phyloP scores from a whole-genome alignment of 2,329 filamentous ascomycete genomes.

The Beauveria sp. region DNA sequence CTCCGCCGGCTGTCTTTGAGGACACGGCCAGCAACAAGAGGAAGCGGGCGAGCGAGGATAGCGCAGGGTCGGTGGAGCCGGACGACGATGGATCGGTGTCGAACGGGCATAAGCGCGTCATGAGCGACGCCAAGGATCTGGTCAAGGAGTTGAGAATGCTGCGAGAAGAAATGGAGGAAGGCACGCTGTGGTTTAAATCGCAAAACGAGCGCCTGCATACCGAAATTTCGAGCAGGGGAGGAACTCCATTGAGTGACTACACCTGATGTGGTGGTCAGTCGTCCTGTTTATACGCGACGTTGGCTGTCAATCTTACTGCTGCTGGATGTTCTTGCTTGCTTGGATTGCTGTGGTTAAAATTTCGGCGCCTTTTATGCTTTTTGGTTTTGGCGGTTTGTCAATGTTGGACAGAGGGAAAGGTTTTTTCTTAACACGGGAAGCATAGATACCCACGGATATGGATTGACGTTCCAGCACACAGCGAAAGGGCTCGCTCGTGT shows the following conservation, averaged over 20 bases:
- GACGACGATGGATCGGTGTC: slow-evolving; percentile 9
- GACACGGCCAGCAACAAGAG: slow-evolving; percentile 22
- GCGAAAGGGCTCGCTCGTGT: neutral
- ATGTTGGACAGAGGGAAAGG: neutral
- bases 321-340: neutral
- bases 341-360: neutral
- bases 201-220: slow-evolving; percentile 36
- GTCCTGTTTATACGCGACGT: neutral
- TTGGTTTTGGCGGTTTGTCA: neutral
- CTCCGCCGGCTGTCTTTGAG: slow-evolving; percentile 10
- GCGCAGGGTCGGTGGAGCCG: slow-evolving; percentile 8
- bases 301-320: neutral
- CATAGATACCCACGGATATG: neutral
- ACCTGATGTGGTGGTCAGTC: slow-evolving; percentile 14
- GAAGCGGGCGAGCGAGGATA: slow-evolving; percentile 24
- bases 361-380: neutral
- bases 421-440: neutral
- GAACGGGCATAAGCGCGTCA: slow-evolving; percentile 30
- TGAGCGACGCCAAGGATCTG: slow-evolving; percentile 34
- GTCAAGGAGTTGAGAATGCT: slow-evolving; percentile 33
- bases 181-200: slow-evolving; percentile 37
- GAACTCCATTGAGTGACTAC: slow-evolving; percentile 28
- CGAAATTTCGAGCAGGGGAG: slow-evolving; percentile 25
- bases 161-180: slow-evolving; percentile 38
- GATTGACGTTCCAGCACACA: neutral